Conservation (phyloP, 2,329 filamentous ascomycete genomes). For the Hypoxylon sp. region DNA sequence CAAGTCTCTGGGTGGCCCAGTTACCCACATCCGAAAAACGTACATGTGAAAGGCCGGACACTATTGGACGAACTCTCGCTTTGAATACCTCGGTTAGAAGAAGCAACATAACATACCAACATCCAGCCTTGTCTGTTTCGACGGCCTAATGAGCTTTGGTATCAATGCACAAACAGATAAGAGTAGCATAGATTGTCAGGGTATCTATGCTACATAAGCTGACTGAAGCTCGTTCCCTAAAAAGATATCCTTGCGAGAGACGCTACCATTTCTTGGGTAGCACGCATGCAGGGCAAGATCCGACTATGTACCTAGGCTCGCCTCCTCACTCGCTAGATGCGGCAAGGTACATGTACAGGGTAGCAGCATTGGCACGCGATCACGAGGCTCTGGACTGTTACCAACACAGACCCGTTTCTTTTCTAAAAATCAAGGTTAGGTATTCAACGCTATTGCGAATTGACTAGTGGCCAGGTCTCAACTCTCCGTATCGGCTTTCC, state of each 20-base stretch:
- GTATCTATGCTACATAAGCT: conserved; percentile 6
- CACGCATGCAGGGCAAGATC: conserved; percentile 12
- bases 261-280: conserved; percentile 13
- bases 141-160: conserved; percentile 7
- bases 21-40: conserved; percentile 9
- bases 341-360: conserved; percentile 15
- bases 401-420: neutral
- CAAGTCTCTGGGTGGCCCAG: neutral
- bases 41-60: conserved; percentile 10
- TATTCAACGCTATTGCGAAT: conserved; percentile 2
- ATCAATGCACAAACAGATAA: conserved; percentile 8
- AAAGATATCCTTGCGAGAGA: neutral
- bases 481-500: conserved; percentile 8
- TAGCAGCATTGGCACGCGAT: conserved; percentile 14
- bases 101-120: neutral
- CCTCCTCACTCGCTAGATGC: conserved; percentile 20
- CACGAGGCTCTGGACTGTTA: conserved; percentile 3
- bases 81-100: conserved; percentile 29
- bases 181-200: neutral
- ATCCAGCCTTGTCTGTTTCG: conserved; percentile 2
- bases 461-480: conserved; percentile 5
- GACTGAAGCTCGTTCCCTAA: neutral
- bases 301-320: conserved; percentile 7
- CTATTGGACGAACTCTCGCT: conserved; percentile 9
- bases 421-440: conserved; percentile 1